phyloP scores from a whole-genome alignment of 2,329 filamentous ascomycete genomes.

The Alternaria alternata region DNA sequence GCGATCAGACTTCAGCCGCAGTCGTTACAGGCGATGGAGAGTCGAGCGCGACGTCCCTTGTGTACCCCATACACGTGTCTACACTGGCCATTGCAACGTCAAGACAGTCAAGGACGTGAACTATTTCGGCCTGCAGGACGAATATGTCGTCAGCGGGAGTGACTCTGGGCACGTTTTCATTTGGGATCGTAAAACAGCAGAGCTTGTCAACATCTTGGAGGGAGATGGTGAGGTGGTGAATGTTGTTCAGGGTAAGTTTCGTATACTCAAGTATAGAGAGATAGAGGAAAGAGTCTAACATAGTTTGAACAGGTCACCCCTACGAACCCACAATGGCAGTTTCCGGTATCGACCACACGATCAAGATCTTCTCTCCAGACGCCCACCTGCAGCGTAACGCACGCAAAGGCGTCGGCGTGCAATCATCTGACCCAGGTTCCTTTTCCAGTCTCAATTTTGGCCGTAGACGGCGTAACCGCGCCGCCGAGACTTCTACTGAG shows the following conservation, averaged over 20 bases:
- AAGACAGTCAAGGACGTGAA: slow-evolving; percentile 75
- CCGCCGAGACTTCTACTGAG: background rate
- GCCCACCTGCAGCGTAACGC: slow-evolving; percentile 65
- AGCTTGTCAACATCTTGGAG: slow-evolving; percentile 70
- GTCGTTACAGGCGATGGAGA: slow-evolving; percentile 54
- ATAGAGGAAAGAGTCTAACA: slow-evolving; percentile 19
- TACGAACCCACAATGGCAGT: slow-evolving; percentile 73
- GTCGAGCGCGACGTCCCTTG: slow-evolving; percentile 66
- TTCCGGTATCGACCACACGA: slow-evolving; percentile 72
- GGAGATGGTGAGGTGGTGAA: slow-evolving; percentile 76
- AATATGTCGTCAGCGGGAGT: slow-evolving; percentile 73
- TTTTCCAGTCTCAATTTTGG: slow-evolving; percentile 53
- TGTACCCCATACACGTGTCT: slow-evolving; percentile 64
- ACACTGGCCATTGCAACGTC: slow-evolving; percentile 71
- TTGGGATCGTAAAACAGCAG: slow-evolving; percentile 69
- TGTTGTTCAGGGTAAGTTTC: slow-evolving; percentile 65
- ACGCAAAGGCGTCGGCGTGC: slow-evolving; percentile 65
- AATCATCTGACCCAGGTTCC: slow-evolving; percentile 53
- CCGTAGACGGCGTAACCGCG: slow-evolving; percentile 26
- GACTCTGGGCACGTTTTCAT: slow-evolving; percentile 74
- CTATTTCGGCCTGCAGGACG: slow-evolving; percentile 71
- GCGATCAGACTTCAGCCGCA: slow-evolving; percentile 59
- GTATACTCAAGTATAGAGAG: background rate
- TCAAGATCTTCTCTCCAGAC: slow-evolving; percentile 74
- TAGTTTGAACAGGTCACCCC: slow-evolving; percentile 61